Base-by-base conservation (phyloP, 352 stramenopile genomes). In the Thalassiosira livingstoniorum region DNA sequence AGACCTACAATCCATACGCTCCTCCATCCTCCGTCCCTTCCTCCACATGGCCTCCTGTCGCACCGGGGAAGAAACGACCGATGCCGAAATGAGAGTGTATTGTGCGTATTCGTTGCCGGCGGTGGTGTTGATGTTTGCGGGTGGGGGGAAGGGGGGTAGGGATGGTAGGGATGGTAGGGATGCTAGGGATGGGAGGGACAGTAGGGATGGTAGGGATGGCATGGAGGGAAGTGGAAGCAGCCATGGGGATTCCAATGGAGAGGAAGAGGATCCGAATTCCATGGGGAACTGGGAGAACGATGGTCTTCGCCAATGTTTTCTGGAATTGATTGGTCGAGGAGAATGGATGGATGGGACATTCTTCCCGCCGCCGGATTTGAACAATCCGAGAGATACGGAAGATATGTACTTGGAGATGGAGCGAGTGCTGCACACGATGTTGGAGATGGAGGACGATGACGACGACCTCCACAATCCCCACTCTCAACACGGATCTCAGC, bases 11-110 rank as follows among this genome's bases (percentile, higher is more conserved):
- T 61, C 76, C 5, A 82, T 93, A 23, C 64, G 79, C 4, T 72
- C 55, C 4, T 82, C 79, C 18, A 35, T 93, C 3, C 70, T 93
- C 34, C 64, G 78, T 54, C 86, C 89, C 32, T 94, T 92, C 63
- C 78, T 83, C 53, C 83, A 67, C 43, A 79, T 94, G 37, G 86
- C 89, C 35, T 85, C 64, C 25, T 86, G 90, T 31, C 83, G 64
- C 18, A 92, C 89, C 4, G 87, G 87, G n/a, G 89, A 94, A 35
- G 87, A 92, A 66, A 91, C 88, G 35, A 91, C 86, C 0, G 89
- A 94, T 71, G 89, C 89, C 23, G 89, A 94, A 86, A 94, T 93
- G 89, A 65, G 87, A 66, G 87, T 94, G 13, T 92, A 94, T 73
- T 94, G 89, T 29, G 89, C 89, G 0, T 94, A 94, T 61, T 88